Conservation (phyloP, 2,329 filamentous ascomycete genomes). For the Hypoxylon sp. region DNA sequence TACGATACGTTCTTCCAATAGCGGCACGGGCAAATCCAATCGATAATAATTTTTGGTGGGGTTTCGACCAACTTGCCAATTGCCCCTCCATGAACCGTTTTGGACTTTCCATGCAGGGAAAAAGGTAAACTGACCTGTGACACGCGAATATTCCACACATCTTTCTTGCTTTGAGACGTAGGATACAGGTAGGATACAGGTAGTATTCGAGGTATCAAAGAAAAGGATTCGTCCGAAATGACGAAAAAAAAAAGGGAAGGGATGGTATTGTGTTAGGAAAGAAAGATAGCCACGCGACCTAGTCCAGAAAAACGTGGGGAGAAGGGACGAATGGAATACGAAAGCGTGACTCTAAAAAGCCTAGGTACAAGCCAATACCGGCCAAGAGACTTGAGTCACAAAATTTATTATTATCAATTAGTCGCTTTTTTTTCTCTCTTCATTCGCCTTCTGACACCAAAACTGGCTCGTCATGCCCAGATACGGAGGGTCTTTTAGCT, state of each 20-base stretch:
- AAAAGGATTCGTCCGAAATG: conserved; percentile 14
- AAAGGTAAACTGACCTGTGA: conserved; percentile 77
- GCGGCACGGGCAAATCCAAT: conserved; percentile 38
- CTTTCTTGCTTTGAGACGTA: conserved; percentile 65
- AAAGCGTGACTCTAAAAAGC: conserved; percentile 17
- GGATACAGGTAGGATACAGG: conserved; percentile 26
- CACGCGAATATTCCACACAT: conserved; percentile 99
- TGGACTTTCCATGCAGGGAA: conserved; percentile 11
- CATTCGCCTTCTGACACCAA: conserved; percentile 22
- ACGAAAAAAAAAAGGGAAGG: conserved; percentile 10
- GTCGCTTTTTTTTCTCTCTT: conserved; percentile 20
- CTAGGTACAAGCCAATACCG: conserved; percentile 16
- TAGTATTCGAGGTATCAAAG: conserved; percentile 23
- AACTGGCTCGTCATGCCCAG: conserved; percentile 7
- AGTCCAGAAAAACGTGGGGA: conserved; percentile 17
- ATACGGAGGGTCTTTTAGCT: conserved; percentile 27
- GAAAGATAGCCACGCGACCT: conserved; percentile 22
- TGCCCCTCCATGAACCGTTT: conserved; percentile 57
- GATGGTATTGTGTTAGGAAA: conserved; percentile 15
- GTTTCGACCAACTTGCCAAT: conserved; percentile 49
- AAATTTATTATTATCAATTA: conserved; percentile 25
- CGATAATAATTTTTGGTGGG: conserved; percentile 48
- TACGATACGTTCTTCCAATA: conserved; percentile 41
- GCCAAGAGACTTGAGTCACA: conserved; percentile 37
- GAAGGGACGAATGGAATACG: conserved; percentile 6